Evolutionary conservation across 2,329 filamentous ascomycete genomes (phyloP).

Genomic region (Cordyceps tenuipes): DNA sequence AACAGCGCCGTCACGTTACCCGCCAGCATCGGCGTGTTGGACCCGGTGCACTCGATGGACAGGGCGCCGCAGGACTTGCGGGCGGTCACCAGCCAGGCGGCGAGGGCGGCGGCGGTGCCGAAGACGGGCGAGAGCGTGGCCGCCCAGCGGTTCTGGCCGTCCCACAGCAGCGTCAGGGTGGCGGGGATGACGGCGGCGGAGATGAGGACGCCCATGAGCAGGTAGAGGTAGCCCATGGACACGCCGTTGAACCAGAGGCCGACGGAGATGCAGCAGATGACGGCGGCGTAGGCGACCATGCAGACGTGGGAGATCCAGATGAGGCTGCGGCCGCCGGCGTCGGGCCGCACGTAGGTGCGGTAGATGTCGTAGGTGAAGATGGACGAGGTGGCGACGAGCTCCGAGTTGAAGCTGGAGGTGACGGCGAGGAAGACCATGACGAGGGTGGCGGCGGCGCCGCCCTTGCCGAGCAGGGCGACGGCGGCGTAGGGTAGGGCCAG

Average conservation of each 20-base stretch:
- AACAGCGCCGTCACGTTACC: slow-evolving; percentile 75
- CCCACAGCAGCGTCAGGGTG: slow-evolving; percentile 72
- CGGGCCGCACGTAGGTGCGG: slow-evolving; percentile 75
- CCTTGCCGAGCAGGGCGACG: slow-evolving; percentile 72
- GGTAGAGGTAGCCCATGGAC: slow-evolving; percentile 80
- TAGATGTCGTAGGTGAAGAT: slow-evolving; percentile 86
- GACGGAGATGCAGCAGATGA: slow-evolving; percentile 71
- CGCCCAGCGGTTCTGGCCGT: slow-evolving; percentile 65
- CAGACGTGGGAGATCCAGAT: slow-evolving; percentile 72
- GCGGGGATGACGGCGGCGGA: slow-evolving; percentile 77
- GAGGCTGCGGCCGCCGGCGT: slow-evolving; percentile 63
- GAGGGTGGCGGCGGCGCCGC: slow-evolving; percentile 69
- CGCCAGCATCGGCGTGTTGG: slow-evolving; percentile 78
- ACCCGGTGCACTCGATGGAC: slow-evolving; percentile 65
- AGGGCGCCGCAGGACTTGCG: slow-evolving; percentile 61
- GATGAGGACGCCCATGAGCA: slow-evolving; percentile 89
- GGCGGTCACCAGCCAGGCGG: slow-evolving; percentile 69
- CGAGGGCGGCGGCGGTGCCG: slow-evolving; percentile 57
- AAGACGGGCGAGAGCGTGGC: slow-evolving; percentile 60
- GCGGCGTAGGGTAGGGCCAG: slow-evolving; percentile 80
- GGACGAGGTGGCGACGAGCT: slow-evolving; percentile 79
- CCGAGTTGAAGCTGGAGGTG: slow-evolving; percentile 72
- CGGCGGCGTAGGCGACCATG: slow-evolving; percentile 61
- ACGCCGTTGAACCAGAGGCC: slow-evolving; percentile 68
- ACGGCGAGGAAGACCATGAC: slow-evolving; percentile 87